Evolutionary conservation across 192 early-diverging fungal genomes (phyloP).

Genomic region (Backusella circina): DNA sequence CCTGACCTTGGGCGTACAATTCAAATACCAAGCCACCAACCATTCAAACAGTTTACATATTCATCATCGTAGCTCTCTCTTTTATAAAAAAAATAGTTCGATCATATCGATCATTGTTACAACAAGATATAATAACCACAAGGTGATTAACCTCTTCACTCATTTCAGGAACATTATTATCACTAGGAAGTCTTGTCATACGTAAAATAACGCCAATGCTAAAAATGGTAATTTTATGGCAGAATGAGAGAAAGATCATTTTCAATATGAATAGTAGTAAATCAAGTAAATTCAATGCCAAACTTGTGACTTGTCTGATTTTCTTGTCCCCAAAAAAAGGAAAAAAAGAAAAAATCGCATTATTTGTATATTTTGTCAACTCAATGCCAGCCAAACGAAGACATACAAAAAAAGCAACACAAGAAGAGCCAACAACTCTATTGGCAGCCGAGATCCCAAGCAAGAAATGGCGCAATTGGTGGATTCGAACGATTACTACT

Average conservation of each 20-base stretch:
- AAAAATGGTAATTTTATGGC: not conserved
- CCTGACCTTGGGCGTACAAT: too few species aligned
- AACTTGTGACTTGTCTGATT: not conserved
- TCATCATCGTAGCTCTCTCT: too few species aligned
- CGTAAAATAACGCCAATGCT: not conserved
- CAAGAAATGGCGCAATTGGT: constrained; percentile 78
- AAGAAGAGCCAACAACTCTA: constrained; percentile 24
- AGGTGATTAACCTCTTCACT: too few species aligned
- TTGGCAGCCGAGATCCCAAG: constrained; percentile 42
- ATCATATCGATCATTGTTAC: too few species aligned
- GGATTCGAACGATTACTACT: constrained; percentile 79
- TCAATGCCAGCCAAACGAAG: not conserved
- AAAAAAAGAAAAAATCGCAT: not conserved
- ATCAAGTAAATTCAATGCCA: not conserved
- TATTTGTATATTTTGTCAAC: not conserved
- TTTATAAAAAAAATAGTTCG: too few species aligned
- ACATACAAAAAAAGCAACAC: not conserved
- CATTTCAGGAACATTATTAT: not conserved
- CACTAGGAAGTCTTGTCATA: not conserved
- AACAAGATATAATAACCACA: too few species aligned
- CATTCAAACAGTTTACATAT: too few species aligned
- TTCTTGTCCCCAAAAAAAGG: not conserved
- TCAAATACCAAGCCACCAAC: too few species aligned
- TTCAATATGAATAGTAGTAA: not conserved
- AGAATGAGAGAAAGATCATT: not conserved